Evolutionary conservation across 345 rosid genomes (phyloP), one percentile per base, ranked within the genome.

Genomic region (Excoecaria agallocha): DNA sequence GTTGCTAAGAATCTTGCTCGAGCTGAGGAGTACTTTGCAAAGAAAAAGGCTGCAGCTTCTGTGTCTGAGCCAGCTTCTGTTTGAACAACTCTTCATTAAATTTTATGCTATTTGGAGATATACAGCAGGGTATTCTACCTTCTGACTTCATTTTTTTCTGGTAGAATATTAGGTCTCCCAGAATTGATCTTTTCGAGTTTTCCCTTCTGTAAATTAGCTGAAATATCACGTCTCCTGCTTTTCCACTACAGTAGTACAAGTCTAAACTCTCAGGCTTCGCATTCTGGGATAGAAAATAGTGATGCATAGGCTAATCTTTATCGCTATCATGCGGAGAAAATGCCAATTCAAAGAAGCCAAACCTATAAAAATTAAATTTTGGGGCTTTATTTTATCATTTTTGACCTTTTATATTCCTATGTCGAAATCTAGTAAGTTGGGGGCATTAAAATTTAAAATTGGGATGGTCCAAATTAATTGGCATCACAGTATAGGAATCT

Each of bases 1-100:
- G 97, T 92, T 62, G 86, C 87, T 0, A 94, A 90, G 89, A 91
- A 94, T 77, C 84, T 86, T 6, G 93, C 97, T 6, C 78, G 97
- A 65, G 97, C 97, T 8, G 93, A 91, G 15, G 95, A 88, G 69
- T 94, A 91, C 85, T 94, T 91, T 49, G 97, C 97, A 43, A 89
- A 88, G 89, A 92, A 92, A 81, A 86, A 82, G 82, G 97, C 97
- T 45, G 90, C 87, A 0, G 84, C 86, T 19, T 66, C 76, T 46
- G 82, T 79, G 71, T 57, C 90, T 0, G 87, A 84, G 41, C 78
- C 87, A 41, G 73, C 87, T 54, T 80, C 91, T 66, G 82, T 89
- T 56, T 88, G 73, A 85, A 43, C 70, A 65, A 37, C 57, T 22
- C 22, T 51, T 39, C 25, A 64, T 49, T 57, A 2, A 66, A 54